Evolutionary conservation across 305 asterid species (phyloP).

Genomic region (Rubia balearica): DNA sequence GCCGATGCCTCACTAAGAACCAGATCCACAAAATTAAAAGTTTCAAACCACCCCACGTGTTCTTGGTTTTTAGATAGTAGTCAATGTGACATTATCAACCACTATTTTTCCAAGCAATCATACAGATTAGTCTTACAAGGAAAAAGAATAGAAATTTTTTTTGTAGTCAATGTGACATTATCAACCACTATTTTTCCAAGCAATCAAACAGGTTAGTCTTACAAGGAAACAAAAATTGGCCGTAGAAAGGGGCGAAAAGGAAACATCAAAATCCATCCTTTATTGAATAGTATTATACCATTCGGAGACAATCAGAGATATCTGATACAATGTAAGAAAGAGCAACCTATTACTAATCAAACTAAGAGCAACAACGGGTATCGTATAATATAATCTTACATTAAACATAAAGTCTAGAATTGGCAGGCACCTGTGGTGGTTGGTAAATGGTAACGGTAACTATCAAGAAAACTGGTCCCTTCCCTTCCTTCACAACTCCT

Average conservation of each 20-base stretch:
- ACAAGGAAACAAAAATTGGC: background rate
- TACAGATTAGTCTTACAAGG: background rate
- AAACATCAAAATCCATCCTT: background rate
- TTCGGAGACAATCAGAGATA: background rate
- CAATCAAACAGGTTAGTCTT: background rate
- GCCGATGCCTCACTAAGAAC: background rate
- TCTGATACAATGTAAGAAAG: slow-evolving; percentile 9
- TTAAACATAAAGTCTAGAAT: background rate
- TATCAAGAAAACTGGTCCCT: background rate
- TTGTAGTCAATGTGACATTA: background rate
- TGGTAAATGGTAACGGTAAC: background rate
- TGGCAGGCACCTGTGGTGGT: slow-evolving; percentile 2
- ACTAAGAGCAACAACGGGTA: background rate
- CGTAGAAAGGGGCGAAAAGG: background rate
- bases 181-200: background rate
- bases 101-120: background rate
- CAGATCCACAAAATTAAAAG: background rate
- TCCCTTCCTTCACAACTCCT: background rate
- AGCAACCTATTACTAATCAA: slow-evolving; percentile 11
- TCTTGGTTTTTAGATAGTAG: background rate
- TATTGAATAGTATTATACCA: background rate
- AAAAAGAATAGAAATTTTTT: too few species aligned
- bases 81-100: background rate
- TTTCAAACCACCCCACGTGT: background rate
- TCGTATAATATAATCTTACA: background rate